Base-by-base conservation (phyloP, 768 basidiomycete genomes). In the Rhodotorula graminis region DNA sequence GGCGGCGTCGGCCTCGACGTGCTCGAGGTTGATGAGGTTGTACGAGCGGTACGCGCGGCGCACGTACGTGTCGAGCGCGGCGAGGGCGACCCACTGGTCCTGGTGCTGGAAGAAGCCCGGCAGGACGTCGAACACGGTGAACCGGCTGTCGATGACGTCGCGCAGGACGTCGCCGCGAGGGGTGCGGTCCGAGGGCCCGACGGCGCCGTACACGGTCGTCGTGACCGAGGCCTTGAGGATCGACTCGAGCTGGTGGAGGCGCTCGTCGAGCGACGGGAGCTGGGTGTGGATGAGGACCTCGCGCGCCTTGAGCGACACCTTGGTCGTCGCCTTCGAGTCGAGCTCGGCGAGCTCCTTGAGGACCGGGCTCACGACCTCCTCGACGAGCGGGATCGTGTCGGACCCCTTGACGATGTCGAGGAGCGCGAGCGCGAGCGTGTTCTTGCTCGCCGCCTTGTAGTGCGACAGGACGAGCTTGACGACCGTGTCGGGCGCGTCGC, bases 201-300 rank as follows among this genome's bases (percentile, higher is more conserved):
- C 85, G 82, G 96, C 93, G 72, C 95, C 96, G 78, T 99, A 98
- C 78, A 88, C 89, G 76, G 88, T 90, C 68, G 88, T 89, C 27
- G 88, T 88, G 64, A 96, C 90, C 0, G 96, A 90, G 40, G 89
- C 86, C 82, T 90, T 92, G 61, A 99, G 85, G 65, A 99, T 89
- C 40, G 88, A 85, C 83, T 96, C 94, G 91, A 99, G 95, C 81
- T 99, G 96, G 40, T 87, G 84, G 55, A 89, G 84, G 69, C 96
- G 90, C 81, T 98, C 96, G 79, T 97, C 93, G 80, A 92, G 95
- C 23, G 93, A 95, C 11, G 96, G 96, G 87, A 99, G 90, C 80
- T 95, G 92, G 60, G 91, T 92, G 46, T 92, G 85, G 78, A 99
- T 98, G 60, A 98, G 86, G 14, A 96, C 96, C 83, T 99, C 96